These are phyloP conservation scores for Lasiosphaeria hispida DNA, from an alignment of 495 filamentous ascomycete species.

Conservation along the genomic window DNA sequence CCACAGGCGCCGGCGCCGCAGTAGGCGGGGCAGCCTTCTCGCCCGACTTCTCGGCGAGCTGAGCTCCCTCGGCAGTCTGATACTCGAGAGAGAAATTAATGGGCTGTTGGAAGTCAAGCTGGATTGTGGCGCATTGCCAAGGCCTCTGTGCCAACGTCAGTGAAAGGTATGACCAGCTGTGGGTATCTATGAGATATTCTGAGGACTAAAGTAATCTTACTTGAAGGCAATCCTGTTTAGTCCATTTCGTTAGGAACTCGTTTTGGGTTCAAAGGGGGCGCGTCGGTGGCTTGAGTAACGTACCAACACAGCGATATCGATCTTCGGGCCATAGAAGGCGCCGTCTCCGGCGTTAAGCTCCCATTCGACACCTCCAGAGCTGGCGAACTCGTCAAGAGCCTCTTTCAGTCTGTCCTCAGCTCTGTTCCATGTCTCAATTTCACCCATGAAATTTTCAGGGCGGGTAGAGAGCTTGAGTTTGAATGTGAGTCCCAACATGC, in stretches of 20 bases:
- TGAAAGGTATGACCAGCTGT: conserved; percentile 29
- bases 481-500: conserved; percentile 91
- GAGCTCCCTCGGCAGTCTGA: conserved; percentile 55
- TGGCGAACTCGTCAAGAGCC: conserved; percentile 73
- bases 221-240: conserved; percentile 29
- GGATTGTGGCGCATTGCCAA: conserved; percentile 93
- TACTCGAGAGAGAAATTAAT: conserved; percentile 51
- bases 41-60: conserved; percentile 30
- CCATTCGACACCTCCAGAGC: conserved; percentile 64
- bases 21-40: conserved; percentile 28
- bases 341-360: conserved; percentile 89
- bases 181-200: not conserved
- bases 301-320: conserved; percentile 66
- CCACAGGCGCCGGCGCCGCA: conserved; percentile 23
- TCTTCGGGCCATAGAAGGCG: conserved; percentile 94
- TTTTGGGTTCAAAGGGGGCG: not conserved
- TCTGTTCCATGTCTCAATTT: conserved; percentile 80
- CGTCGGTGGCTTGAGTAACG: not conserved
- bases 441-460: conserved; percentile 87
- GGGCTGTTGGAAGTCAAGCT: conserved; percentile 93
- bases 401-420: conserved; percentile 76
- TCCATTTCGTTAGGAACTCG: not conserved
- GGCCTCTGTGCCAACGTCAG: conserved; percentile 37
- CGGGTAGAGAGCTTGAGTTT: conserved; percentile 93
- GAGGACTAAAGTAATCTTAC: not conserved